Base-by-base conservation (phyloP, 495 filamentous ascomycete genomes). In the Cercophora sp. region DNA sequence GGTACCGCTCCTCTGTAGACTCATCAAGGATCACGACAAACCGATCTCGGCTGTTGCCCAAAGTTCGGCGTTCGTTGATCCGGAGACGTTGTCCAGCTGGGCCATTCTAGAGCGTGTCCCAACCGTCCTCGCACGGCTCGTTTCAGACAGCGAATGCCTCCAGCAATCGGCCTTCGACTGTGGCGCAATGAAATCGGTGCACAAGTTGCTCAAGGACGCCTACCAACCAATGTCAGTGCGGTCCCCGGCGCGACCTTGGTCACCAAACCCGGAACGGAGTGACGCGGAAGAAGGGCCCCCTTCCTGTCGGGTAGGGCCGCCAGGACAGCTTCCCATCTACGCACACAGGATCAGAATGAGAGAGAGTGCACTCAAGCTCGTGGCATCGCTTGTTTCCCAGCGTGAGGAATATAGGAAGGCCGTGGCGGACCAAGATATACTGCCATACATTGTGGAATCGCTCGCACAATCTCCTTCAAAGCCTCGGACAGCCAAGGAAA, bases 151-250 rank as follows among this genome's bases (percentile, higher is more conserved):
- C 61, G 74, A 82, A 41, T 75, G 79, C 27, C 68, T 96, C 44
- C 91, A 96, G 67, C 87, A 84, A 55, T 84, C 90, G 39, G 90
- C 90, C 1, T 83, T 85, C 35, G 89, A 96, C 47, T 89, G 85
- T 45, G 78, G 79, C 45, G 85, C 82, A 5, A 81, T 96, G 37
- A 87, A 85, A 56, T 77, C 79, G 34, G 71, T 91, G 15, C 86
- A 84, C 11, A 83, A 85, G 57, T 71, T 96, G 15, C 69, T 97
- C 10, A 96, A 95, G 61, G 79, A 84, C 4, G 64, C 72, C 11
- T 80, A 79, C 60, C 79, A 82, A 27, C 69, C 78, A 0, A 63
- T 76, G 9, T 45, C 69, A 4, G 58, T 67, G n/a, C 62, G 68
- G 10, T 48, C 68, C 4, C 70, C 68, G 8, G 57, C 66, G 1